Evolutionary conservation across 176 grass and related monocot species (phyloP).

Genomic region (Aegilops speltoides): DNA sequence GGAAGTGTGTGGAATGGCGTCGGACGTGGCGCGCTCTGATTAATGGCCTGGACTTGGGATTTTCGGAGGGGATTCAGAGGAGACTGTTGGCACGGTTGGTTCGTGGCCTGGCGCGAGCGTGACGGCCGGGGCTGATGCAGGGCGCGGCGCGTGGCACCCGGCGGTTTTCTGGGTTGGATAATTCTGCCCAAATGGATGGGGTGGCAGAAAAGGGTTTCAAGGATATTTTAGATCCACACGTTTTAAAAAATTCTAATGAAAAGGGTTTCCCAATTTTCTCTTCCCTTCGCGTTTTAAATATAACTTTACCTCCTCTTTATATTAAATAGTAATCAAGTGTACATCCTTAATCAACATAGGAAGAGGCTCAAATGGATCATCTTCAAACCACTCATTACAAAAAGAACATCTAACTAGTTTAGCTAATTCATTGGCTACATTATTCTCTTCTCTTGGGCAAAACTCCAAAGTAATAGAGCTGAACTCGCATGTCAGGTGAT

Average conservation of each 20-base stretch:
- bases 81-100: neutral
- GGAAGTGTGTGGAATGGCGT: constrained; percentile 24
- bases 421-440: no score
- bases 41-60: neutral
- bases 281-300: no score
- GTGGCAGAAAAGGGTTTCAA: neutral
- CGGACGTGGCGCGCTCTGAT: constrained; percentile 17
- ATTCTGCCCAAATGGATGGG: neutral
- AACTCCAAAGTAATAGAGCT: no score
- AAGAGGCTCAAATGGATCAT: no score
- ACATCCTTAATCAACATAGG: no score
- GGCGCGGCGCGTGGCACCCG: neutral
- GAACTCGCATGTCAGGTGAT: no score
- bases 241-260: neutral
- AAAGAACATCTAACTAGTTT: no score
- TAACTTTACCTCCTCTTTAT: no score
- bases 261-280: no score
- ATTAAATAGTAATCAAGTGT: no score
- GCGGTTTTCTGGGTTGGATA: neutral
- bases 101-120: neutral
- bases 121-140: neutral
- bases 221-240: neutral
- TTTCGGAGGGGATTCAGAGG: neutral
- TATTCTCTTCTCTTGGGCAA: no score
- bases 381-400: no score